These are phyloP conservation scores for Scleromitrula shiraiana DNA, from an alignment of 2,329 filamentous ascomycete species.

Conservation along the genomic window DNA sequence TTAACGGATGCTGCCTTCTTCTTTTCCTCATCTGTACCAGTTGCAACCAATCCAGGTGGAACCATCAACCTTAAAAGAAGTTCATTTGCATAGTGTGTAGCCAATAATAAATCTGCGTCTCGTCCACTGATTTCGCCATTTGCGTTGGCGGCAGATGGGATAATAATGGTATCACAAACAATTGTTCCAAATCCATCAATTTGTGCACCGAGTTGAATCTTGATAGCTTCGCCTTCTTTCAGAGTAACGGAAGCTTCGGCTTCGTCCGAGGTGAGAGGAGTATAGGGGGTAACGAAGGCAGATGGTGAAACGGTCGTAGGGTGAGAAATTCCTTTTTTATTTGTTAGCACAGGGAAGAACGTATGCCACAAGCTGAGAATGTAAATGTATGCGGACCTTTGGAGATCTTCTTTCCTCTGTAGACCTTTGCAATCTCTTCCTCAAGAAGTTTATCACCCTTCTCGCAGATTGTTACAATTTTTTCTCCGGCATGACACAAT, in stretches of 20 bases:
- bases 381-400: conserved; percentile 54
- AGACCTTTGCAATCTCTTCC: conserved; percentile 91
- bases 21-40: conserved; percentile 89
- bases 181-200: conserved; percentile 97
- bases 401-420: conserved; percentile 92
- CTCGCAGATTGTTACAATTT: conserved; percentile 91
- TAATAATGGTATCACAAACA: conserved; percentile 85
- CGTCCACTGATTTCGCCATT: conserved; percentile 64
- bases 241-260: conserved; percentile 74
- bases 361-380: too few species aligned
- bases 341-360: conserved; percentile 28
- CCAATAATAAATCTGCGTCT: conserved; percentile 78
- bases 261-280: conserved; percentile 77
- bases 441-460: conserved; percentile 91
- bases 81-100: conserved; percentile 94
- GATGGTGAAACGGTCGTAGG: conserved; percentile 92
- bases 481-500: conserved; percentile 73
- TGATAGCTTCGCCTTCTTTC: conserved; percentile 80
- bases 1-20: conserved; percentile 80
- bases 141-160: conserved; percentile 52
- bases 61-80: conserved; percentile 84
- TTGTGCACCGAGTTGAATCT: conserved; percentile 98
- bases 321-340: conserved; percentile 67
- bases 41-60: conserved; percentile 76
- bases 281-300: conserved; percentile 94